Conservation (phyloP, 2,329 filamentous ascomycete species). For the Hirsutella minnesotensis region DNA sequence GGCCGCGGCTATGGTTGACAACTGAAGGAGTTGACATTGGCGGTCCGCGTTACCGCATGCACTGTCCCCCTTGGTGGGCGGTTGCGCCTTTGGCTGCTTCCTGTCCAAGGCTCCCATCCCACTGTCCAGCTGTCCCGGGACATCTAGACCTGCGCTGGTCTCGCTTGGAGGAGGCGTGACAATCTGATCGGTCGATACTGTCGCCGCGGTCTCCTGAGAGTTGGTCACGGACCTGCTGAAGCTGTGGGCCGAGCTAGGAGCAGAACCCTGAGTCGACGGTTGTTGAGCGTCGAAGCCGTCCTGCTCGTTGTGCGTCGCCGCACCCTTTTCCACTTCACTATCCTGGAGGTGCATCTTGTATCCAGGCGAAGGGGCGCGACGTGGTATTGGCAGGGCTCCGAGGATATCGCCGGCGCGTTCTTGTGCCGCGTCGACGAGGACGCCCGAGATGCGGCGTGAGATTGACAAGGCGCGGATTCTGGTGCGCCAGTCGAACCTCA, state of each 20-base stretch:
- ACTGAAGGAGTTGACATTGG: slow-evolving; percentile 42
- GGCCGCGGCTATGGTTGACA: slow-evolving; percentile 46
- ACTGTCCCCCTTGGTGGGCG: slow-evolving; percentile 6
- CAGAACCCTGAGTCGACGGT: slow-evolving; percentile 1
- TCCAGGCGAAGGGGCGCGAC: neutral
- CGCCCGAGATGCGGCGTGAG: neutral
- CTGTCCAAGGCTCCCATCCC: neutral
- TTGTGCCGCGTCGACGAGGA: neutral
- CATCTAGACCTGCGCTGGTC: slow-evolving; percentile 7
- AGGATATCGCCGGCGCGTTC: neutral
- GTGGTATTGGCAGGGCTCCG: neutral
- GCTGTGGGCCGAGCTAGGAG: slow-evolving; percentile 7
- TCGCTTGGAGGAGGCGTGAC: slow-evolving; percentile 18
- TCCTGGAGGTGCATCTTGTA: neutral
- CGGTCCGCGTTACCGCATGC: slow-evolving; percentile 20
- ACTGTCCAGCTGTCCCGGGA: neutral
- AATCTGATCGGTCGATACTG: slow-evolving; percentile 14
- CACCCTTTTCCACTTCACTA: neutral
- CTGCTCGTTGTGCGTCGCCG: neutral
- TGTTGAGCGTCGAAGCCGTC: neutral
- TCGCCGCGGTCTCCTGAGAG: slow-evolving; percentile 16
- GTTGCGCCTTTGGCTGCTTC: neutral
- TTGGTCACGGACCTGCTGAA: slow-evolving; percentile 8
- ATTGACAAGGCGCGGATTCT: neutral
- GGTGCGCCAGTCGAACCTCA: slow-evolving; percentile 2